phyloP scores from a whole-genome alignment of 2,329 filamentous ascomycete species.

The Stachybotrys chartarum region DNA sequence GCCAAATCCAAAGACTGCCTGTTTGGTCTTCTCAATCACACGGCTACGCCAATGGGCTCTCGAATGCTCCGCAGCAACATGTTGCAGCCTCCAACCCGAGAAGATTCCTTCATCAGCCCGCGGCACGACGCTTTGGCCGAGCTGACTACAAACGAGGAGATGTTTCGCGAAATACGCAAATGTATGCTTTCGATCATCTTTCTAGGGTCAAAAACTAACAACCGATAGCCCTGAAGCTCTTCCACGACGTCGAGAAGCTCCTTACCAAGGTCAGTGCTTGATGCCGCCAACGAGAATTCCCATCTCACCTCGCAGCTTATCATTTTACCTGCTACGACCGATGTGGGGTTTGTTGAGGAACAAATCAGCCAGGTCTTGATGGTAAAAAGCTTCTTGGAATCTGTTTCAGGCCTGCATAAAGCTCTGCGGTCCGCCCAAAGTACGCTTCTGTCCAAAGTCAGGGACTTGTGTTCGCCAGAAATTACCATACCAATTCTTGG shows the following conservation, averaged over 20 bases:
- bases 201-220: conserved; percentile 7
- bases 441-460: conserved; percentile 58
- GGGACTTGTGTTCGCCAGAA: conserved; percentile 59
- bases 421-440: conserved; percentile 59
- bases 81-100: conserved; percentile 73
- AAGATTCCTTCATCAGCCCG: conserved; percentile 56
- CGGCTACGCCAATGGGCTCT: conserved; percentile 79
- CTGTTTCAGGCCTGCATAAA: conserved; percentile 60
- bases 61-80: conserved; percentile 80
- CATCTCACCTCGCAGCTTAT: conserved; percentile 51
- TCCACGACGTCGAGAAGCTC: conserved; percentile 73
- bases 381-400: conserved; percentile 72
- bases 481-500: conserved; percentile 53
- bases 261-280: conserved; percentile 58
- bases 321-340: conserved; percentile 59
- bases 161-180: conserved; percentile 71
- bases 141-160: conserved; percentile 71
- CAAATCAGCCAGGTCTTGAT: conserved; percentile 81
- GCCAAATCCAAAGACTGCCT: conserved; percentile 74
- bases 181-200: conserved; percentile 32
- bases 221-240: conserved; percentile 57
- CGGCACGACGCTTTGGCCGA: conserved; percentile 83
- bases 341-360: conserved; percentile 65
- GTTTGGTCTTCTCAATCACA: conserved; percentile 80
- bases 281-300: too few species aligned